Evolutionary conservation across 176 grass and related monocot genomes (phyloP).

Genomic region (Hyparrhenia diplandra): DNA sequence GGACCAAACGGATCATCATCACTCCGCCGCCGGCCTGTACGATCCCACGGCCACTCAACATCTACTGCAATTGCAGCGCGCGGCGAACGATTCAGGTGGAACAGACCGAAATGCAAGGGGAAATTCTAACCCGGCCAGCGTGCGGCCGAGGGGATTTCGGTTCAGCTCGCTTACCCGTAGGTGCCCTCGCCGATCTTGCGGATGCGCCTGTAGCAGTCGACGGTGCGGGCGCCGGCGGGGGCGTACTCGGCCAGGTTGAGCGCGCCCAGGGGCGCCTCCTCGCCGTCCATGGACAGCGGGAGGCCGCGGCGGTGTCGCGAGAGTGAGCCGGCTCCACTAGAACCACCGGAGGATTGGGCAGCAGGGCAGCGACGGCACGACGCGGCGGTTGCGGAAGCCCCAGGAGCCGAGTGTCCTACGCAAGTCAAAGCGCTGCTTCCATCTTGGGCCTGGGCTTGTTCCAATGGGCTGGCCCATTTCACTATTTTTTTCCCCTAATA

Average conservation of each 20-base stretch:
- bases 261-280: conserved; percentile 47
- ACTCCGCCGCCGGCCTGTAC: not conserved
- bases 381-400: not conserved
- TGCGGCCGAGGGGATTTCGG: not conserved
- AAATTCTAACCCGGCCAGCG: not conserved
- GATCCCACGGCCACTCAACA: conserved; percentile 1
- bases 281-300: conserved; percentile 22
- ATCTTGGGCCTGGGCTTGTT: not conserved
- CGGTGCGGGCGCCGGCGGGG: conserved; percentile 54
- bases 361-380: conserved; percentile 4
- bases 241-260: conserved; percentile 55
- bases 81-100: not conserved
- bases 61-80: not conserved
- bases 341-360: not conserved
- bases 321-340: not conserved
- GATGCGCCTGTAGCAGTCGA: conserved; percentile 79
- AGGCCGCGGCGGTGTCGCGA: not conserved
- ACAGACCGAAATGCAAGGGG: not conserved
- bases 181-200: conserved; percentile 89
- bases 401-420: not conserved
- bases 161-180: conserved; percentile 37
- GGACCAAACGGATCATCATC: not conserved
- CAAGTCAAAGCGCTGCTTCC: conserved; percentile 4
- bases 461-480: not conserved
- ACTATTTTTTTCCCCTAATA: too few relatives aligned